Evolutionary conservation across 257 asterid species (phyloP).

Genomic region (Voacanga thouarsii): DNA sequence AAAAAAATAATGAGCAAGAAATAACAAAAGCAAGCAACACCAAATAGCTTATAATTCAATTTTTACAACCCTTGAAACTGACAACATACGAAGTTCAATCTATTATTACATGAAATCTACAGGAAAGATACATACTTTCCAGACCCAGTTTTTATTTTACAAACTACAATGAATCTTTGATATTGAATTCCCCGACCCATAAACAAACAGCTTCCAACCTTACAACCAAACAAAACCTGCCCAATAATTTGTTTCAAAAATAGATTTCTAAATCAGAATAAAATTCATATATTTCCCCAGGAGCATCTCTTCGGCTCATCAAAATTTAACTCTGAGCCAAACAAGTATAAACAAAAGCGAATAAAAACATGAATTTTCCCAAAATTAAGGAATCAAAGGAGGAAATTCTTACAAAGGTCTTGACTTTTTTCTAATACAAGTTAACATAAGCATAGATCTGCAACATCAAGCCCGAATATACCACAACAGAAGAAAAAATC

Average conservation of each 20-base stretch:
- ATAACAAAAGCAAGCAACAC: too few relatives aligned
- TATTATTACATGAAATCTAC: too few relatives aligned
- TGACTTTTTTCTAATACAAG: not conserved
- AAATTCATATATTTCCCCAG: not conserved
- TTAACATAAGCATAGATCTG: conserved; percentile 14
- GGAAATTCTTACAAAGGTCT: not conserved
- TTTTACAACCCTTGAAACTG: not conserved
- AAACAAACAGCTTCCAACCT: too few relatives aligned
- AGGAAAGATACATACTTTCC: not conserved
- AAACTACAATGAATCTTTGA: not conserved
- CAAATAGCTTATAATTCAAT: not conserved
- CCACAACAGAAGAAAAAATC: not conserved
- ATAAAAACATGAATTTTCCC: not conserved
- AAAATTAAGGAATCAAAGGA: not conserved
- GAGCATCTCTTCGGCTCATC: not conserved
- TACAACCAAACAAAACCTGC: not conserved
- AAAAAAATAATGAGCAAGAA: not conserved
- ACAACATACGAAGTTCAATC: not conserved
- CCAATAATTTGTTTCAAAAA: not conserved
- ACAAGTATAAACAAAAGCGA: not conserved
- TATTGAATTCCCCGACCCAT: not conserved
- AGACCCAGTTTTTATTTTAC: not conserved
- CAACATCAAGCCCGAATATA: not conserved
- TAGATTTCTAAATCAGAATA: not conserved
- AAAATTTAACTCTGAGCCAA: not conserved